Evolutionary conservation across 305 asterid genomes (phyloP).

Genomic region (Solanum hybrid): DNA sequence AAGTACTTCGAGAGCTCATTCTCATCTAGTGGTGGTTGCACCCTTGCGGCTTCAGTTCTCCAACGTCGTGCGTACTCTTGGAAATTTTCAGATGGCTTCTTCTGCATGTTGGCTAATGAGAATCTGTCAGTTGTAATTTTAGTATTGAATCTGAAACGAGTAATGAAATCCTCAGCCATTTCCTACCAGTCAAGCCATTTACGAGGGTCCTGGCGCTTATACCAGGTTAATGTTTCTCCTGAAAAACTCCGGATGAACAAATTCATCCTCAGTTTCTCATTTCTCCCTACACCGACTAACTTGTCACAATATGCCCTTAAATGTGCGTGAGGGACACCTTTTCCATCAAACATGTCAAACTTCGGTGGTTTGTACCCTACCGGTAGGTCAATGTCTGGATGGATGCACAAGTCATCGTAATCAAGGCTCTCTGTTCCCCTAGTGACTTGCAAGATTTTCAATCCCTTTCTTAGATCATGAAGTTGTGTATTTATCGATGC

Average conservation of each 20-base stretch:
- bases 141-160: not conserved
- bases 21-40: not conserved
- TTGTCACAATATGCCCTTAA: not conserved
- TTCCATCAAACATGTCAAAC: not conserved
- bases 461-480: not conserved
- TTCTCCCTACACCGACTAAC: not conserved
- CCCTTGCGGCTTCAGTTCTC: not conserved
- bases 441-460: not conserved
- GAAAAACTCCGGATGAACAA: not conserved
- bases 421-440: not conserved
- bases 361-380: not conserved
- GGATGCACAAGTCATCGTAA: not conserved
- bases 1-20: not conserved
- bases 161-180: not conserved
- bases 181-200: not conserved
- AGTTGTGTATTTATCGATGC: not conserved
- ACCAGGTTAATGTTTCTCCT: not conserved
- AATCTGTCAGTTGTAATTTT: not conserved
- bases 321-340: not conserved
- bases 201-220: not conserved
- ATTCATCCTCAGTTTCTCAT: not conserved
- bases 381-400: not conserved
- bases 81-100: not conserved
- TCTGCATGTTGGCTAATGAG: not conserved
- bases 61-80: not conserved